Evolutionary conservation across 2,329 filamentous ascomycete genomes (phyloP).

Genomic region (Diaporthe citrichinensis): DNA sequence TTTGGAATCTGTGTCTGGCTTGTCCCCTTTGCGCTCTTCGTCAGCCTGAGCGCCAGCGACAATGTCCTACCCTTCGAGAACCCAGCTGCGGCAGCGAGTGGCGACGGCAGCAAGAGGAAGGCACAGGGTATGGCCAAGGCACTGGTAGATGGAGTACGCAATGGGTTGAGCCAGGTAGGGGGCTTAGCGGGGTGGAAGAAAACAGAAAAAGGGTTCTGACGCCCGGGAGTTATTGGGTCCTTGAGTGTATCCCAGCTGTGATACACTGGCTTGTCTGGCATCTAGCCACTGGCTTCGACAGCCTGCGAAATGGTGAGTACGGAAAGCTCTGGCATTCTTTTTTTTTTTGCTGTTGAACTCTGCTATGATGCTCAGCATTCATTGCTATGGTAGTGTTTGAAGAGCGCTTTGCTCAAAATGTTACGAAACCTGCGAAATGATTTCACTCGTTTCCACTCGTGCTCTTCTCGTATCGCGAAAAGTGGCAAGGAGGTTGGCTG

Average conservation of each 20-base stretch:
- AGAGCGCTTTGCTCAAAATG: not conserved
- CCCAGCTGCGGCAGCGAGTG: constrained; percentile 60
- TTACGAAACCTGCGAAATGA: not conserved
- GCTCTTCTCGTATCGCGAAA: not conserved
- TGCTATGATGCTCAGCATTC: constrained; percentile 7
- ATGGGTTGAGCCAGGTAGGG: constrained; percentile 63
- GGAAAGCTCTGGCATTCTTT: not conserved
- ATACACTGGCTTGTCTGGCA: not conserved
- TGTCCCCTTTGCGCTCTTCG: constrained; percentile 94
- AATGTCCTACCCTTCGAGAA: constrained; percentile 96
- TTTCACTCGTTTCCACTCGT: not conserved
- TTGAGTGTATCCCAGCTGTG: not conserved
- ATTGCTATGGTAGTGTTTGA: constrained; percentile 12
- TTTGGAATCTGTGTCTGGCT: constrained; percentile 98
- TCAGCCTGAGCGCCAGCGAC: constrained; percentile 92
- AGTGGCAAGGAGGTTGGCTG: not conserved
- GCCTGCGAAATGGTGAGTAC: constrained; percentile 28
- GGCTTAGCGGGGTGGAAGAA: constrained; percentile 58
- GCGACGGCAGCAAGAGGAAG: constrained; percentile 62
- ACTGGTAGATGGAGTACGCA: constrained; percentile 70
- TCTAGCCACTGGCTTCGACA: not conserved
- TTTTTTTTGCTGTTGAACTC: not conserved
- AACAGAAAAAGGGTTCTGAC: constrained; percentile 54
- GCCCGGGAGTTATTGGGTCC: not conserved
- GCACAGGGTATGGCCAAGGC: constrained; percentile 77